Evolutionary conservation across 495 filamentous ascomycete species (phyloP), one percentile per base, ranked within the genome.

Genomic region (Pyronema omphalodes): DNA sequence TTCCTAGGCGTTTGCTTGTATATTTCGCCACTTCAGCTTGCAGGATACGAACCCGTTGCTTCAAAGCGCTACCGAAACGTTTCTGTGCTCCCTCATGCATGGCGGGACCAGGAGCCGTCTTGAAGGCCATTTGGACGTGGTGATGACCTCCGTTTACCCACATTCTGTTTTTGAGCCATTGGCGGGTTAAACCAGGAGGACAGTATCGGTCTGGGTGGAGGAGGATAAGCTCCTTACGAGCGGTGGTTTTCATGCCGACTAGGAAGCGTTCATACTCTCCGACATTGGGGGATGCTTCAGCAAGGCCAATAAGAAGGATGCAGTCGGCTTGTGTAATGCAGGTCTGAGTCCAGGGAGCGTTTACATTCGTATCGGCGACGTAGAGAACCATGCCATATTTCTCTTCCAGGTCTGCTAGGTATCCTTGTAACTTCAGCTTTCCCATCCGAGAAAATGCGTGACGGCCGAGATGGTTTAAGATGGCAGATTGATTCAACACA

Each of bases 141-240:
- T 94, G 89, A 66, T 98, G 93, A 39, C 91, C 86, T n/a, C 91
- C 91, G 60, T 95, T 98, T 60, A 98, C 86, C 91, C 91, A 98
- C 53, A 93, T 76, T 0, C 91, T 81, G 63, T 94, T 94, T 60
- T 86, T 81, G 17, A 98, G 73, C 91, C 91, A 98, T 44, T 77
- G 76, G 37, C 91, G 73, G 0, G 89, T 94, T 19, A 93, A 62
- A 0, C 91, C 91, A 17, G 86, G 78, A 1, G 75, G 74, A 54
- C 83, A 93, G 66, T 89, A 95, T 37, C 93, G 76, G 61, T 98
- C 93, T 0, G 85, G 74, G 67, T 98, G 91, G 3, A 98, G 70
- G n/a, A 98, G 69, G 1, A 98, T 88, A 7, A 98, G 73, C 63
- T 93, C 88, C 67, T 96, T 98, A 37, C 88, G 75, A 0, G 91